Evolutionary conservation across 1,139 yeast genomes (phyloP), one percentile per base, ranked within the genome.

Genomic region (Zhuliangozyma blackwelliae): DNA sequence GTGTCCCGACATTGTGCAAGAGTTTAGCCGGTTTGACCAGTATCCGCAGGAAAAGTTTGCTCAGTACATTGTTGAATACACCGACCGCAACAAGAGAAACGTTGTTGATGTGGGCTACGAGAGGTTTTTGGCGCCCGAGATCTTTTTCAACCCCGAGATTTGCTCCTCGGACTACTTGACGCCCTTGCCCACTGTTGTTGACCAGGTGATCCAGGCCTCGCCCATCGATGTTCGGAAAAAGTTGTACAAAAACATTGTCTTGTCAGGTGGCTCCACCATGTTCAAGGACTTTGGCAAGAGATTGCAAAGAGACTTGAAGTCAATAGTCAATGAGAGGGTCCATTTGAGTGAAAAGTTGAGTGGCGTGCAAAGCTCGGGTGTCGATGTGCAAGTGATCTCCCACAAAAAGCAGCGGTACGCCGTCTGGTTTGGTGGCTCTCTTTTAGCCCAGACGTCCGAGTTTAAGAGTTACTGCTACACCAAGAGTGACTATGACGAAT

Each of bases 141-240:
- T 94, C 52, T 94, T 94, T 66, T 94, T 94, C 77, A 89, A 88
- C 59, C 98, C 98, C 10, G 99, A 94, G 62, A 92, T 94, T 50
- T 94, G 95, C 38, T 84, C 96, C 7, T 82, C 95, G 11, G 98
- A 94, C 61, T 94, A 84, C 70, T 70, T 94, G 52, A 92, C 97
- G 4, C 99, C 99, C 31, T 75, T 94, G 46, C 98, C 99, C 32
- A 81, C 78, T 11, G 95, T 88, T 11, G 97, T 94, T 35, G 99
- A 94, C 62, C 87, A 80, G 50, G 97, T 92, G 13, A 90, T 94
- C 47, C 97, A 92, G 66, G 75, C 92, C 11, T 82, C 96, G 29
- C 99, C 99, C 42, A 89, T 94, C 50, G 99, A 94, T 69, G 98
- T 94, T 32, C 86, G 99, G 65, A 90, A 92, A 63, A 96, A 95